Conservation (phyloP, 2,329 filamentous ascomycete genomes). For the Elsinoe batatas region DNA sequence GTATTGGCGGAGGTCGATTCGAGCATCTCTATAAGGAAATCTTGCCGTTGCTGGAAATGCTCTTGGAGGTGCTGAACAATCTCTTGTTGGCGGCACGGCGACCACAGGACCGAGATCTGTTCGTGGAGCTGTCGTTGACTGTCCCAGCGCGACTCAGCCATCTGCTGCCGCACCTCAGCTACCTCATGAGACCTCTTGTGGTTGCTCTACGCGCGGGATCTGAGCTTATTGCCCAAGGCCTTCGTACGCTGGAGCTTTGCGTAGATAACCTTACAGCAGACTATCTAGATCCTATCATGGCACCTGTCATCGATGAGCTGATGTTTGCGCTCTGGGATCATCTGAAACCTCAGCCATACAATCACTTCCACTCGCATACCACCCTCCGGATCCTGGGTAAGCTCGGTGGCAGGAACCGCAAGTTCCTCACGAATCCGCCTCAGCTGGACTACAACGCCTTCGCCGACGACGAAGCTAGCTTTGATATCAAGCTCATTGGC, state of each 20-base stretch:
- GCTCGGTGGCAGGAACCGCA: constrained; percentile 86
- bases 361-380: constrained; percentile 94
- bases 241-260: constrained; percentile 88
- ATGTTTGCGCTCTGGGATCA: constrained; percentile 98
- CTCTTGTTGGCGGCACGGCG: constrained; percentile 83
- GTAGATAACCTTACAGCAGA: constrained; percentile 97
- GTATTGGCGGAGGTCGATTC: constrained; percentile 93
- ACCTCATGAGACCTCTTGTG: constrained; percentile 94
- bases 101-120: constrained; percentile 83
- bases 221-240: constrained; percentile 86
- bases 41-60: constrained; percentile 88
- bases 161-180: constrained; percentile 86
- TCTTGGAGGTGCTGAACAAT: constrained; percentile 94
- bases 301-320: constrained; percentile 93
- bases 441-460: constrained; percentile 75
- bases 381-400: constrained; percentile 97
- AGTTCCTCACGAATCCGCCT: constrained; percentile 84
- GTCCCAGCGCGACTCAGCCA: constrained; percentile 92
- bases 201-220: constrained; percentile 84
- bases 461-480: constrained; percentile 77
- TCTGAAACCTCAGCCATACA: constrained; percentile 85
- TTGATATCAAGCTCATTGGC: constrained; percentile 80
- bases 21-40: constrained; percentile 99
- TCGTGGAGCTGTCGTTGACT: constrained; percentile 92
- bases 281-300: constrained; percentile 98